Base-by-base conservation (phyloP, 495 filamentous ascomycete genomes). In the Penicillium tannophilum region DNA sequence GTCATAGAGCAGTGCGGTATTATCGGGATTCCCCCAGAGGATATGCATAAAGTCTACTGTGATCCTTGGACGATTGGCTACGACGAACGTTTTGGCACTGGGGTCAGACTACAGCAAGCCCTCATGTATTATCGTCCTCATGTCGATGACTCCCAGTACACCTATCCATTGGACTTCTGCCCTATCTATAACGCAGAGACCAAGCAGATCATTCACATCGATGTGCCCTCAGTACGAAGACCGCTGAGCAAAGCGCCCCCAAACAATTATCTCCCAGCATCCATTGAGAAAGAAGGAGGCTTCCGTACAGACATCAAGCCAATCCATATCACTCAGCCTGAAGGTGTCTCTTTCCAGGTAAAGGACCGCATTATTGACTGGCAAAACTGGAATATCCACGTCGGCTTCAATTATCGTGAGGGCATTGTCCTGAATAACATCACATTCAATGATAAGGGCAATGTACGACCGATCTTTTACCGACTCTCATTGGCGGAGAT, bases 51-150 rank as follows among this genome's bases (percentile, higher is more conserved):
- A 74, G 90, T 96, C 42, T 94, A 94, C 72, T 95, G 91, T 74
- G 89, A 92, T 68, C 88, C 93, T 12, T 97, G 93, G 93, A 96
- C 93, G 14, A 96, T 97, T 74, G 93, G 93, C 19, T 96, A 91
- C 64, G 93, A 97, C 66, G 92, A 95, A 77, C 87, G 93, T 6
- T 93, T 92, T 63, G 92, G 93, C 52, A 92, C 75, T 64, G 82
- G 79, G 35, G 80, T 91, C 30, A 88, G 93, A 56, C 82, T 97
- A 16, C 93, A 97, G 68, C 93, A 97, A 72, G 93, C 92, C 16
- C 77, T 97, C 39, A 96, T 97, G 90, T 97, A 97, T 78, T 97
- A 96, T 71, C 86, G 93, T 24, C 93, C 92, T 16, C 82, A 92
- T 64, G 59, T 88, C 42, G 93, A 97, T 66, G 90, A 93, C 73